Evolutionary conservation across 1,284 basidiomycete species (phyloP).

Genomic region (Melampsora americana): DNA sequence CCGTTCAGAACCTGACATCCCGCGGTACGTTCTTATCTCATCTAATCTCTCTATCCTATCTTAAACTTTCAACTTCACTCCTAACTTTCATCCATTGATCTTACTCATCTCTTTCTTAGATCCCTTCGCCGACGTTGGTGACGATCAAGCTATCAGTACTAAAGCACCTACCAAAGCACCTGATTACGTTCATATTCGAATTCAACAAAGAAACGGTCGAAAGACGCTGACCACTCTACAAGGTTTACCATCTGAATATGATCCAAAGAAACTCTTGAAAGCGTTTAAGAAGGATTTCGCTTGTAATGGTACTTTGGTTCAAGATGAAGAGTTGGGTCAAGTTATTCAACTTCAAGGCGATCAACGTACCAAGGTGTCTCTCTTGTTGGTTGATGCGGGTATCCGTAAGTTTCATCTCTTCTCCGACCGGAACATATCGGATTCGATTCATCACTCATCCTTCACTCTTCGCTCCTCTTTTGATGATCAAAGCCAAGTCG

Average conservation of each 20-base stretch:
- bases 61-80: constrained; percentile 52
- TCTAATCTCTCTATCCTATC: constrained; percentile 8
- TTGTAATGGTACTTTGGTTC: constrained; percentile 96
- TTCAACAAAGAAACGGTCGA: constrained; percentile 98
- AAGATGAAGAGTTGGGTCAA: constrained; percentile 93
- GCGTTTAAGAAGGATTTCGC: constrained; percentile 94
- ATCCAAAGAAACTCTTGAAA: constrained; percentile 96
- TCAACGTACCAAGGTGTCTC: constrained; percentile 85
- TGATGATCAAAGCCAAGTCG: constrained; percentile 17
- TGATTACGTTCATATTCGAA: constrained; percentile 59
- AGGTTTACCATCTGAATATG: constrained; percentile 93
- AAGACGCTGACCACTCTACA: constrained; percentile 98
- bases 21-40: constrained; percentile 62
- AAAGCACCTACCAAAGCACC: constrained; percentile 45
- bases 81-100: constrained; percentile 45
- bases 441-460: background rate
- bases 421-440: background rate
- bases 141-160: constrained; percentile 57
- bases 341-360: constrained; percentile 99
- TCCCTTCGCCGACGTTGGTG: constrained; percentile 88
- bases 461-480: background rate
- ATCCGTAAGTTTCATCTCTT: constrained; percentile 45
- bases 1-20: constrained; percentile 79
- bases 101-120: constrained; percentile 61
- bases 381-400: constrained; percentile 69